Conservation (phyloP, 108 stramenopile genomes). For the Cyclotella distinguenda region DNA sequence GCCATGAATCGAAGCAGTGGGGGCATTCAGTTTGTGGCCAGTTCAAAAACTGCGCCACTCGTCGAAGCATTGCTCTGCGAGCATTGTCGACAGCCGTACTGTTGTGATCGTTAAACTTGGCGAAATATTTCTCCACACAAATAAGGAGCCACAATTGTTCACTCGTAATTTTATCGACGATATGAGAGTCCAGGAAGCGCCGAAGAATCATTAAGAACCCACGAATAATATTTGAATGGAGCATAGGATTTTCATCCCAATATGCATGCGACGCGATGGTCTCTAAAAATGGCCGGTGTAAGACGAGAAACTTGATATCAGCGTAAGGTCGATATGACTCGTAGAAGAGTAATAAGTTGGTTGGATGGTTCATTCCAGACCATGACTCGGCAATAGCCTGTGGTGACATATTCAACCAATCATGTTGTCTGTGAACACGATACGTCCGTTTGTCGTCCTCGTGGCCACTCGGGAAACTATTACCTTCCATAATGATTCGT, state of each 20-base stretch:
- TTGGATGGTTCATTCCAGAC: constrained; percentile 18
- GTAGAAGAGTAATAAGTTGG: constrained; percentile 27
- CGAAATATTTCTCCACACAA: constrained; percentile 31
- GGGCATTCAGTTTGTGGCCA: constrained; percentile 31
- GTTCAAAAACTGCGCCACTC: constrained; percentile 25
- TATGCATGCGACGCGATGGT: constrained; percentile 31
- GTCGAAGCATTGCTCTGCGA: background rate
- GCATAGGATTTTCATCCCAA: constrained; percentile 21
- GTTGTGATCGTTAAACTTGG: constrained; percentile 17
- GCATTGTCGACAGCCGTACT: constrained; percentile 9
- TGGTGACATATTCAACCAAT: constrained; percentile 25
- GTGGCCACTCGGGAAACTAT: constrained; percentile 35
- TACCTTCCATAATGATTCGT: constrained; percentile 29
- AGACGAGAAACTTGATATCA: constrained; percentile 35
- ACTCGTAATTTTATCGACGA: constrained; percentile 9
- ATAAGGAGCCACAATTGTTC: constrained; percentile 21
- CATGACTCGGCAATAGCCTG: constrained; percentile 23
- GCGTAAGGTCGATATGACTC: constrained; percentile 32
- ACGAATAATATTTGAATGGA: constrained; percentile 31
- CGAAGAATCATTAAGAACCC: constrained; percentile 34
- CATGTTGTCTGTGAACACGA: constrained; percentile 28
- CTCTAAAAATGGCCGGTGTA: constrained; percentile 35
- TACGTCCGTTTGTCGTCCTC: constrained; percentile 23
- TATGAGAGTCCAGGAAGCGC: constrained; percentile 25
- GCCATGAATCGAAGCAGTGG: constrained; percentile 31